Conservation (phyloP, 1,139 yeast species). For the Hansenula anomala region DNA sequence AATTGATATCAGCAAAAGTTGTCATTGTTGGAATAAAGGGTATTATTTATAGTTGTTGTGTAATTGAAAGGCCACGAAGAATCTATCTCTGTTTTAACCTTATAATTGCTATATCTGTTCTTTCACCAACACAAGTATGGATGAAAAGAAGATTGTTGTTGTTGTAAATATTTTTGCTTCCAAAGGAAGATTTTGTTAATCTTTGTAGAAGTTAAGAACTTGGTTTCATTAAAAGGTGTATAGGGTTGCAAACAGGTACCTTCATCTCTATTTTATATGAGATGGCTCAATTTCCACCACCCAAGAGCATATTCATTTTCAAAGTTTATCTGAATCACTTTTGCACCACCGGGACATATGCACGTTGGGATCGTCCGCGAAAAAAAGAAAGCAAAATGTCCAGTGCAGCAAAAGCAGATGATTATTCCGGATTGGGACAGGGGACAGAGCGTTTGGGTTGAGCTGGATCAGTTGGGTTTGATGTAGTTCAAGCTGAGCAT, state of each 20-base stretch:
- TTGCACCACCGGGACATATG: not conserved
- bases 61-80: conserved; percentile 2
- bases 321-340: conserved; percentile 3
- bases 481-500: no score
- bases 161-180: no score
- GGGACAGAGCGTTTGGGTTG: not conserved
- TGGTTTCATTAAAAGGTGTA: no score
- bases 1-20: conserved; percentile 15
- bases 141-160: no score
- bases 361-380: not conserved
- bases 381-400: not conserved
- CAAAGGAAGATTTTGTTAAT: no score
- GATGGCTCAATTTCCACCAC: not conserved
- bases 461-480: no score
- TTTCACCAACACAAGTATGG: no score
- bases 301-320: not conserved
- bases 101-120: no score
- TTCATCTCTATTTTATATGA: not conserved
- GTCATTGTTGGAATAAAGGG: conserved; percentile 11
- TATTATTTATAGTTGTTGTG: not conserved
- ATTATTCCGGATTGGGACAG: conserved; percentile 1
- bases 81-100: no score
- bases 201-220: no score
- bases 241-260: no score
- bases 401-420: not conserved